Evolutionary conservation across 495 filamentous ascomycete species (phyloP), one percentile per base, ranked within the genome.

Genomic region (Penicillium odoratum): DNA sequence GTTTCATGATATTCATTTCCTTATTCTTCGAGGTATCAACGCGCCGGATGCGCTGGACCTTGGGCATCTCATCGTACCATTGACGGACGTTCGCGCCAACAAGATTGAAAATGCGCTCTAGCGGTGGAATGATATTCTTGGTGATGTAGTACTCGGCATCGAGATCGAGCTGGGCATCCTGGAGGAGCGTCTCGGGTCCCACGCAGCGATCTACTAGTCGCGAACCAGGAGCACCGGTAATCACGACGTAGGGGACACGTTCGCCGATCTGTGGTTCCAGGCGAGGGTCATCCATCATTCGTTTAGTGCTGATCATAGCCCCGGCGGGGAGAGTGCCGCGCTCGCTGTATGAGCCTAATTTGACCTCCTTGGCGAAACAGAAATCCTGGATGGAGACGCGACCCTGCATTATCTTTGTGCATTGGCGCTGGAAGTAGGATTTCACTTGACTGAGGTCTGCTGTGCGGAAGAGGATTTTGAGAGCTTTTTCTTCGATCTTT

Each of bases 31-130:
- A 42, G 11, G 36, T 42, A 61, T 85, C 83, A 33, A 88, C 67
- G 45, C 79, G 78, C 29, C 84, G 82, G 38, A 93, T 83, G 4
- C 87, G 82, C 63, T 90, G 90, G 34, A 90, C 80, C 69, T 95
- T 96, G 25, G 94, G 94, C 91, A 97, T 96, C 71, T 96, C 91
- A 53, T 96, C 92, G 59, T 92, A 98, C 94, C 94, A 98, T 54
- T 83, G 79, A 15, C 89, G 79, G 11, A 98, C 89, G 70, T 95
- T 95, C 18, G 92, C 94, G 31, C 94, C 94, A 28, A 98, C 91
- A 11, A 98, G 85, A 69, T 95, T 97, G 80, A 98, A 98, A 52
- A 98, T 98, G 13, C 94, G 85, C 72, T 96, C 94, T 3, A 98
- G 80, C 3, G 94, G 94, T 18, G 95, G 95, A 49, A 98, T 94